These are phyloP conservation scores for Trichosphaerium sp. DNA, from an alignment of 78 protist species.

Conservation along the genomic window DNA sequence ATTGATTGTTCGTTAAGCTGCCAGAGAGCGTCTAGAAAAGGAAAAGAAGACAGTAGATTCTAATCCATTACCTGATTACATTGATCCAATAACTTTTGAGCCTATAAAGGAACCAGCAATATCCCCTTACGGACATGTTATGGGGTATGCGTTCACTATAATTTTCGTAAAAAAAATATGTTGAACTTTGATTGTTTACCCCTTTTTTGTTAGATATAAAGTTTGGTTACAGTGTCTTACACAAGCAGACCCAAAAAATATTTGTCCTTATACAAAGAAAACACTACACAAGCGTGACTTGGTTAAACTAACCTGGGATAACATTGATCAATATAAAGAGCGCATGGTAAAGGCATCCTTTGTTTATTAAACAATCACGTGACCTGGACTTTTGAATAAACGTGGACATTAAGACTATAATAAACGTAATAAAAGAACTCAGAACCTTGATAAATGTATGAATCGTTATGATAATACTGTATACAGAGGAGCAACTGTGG, in stretches of 20 bases:
- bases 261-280: slow-evolving; percentile 27
- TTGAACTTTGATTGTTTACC: neutral
- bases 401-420: no score
- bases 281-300: slow-evolving; percentile 2
- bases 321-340: slow-evolving; percentile 24
- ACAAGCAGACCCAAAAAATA: neutral
- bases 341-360: no score
- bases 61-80: slow-evolving; percentile 37
- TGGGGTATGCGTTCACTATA: neutral
- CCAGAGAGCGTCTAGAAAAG: neutral
- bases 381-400: no score
- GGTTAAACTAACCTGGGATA: slow-evolving; percentile 20
- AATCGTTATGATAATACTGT: no score
- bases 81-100: slow-evolving; percentile 32
- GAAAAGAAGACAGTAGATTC: neutral
- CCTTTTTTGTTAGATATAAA: slow-evolving; percentile 2
- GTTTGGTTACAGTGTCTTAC: slow-evolving; percentile 14
- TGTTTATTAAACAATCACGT: no score
- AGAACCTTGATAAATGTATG: no score
- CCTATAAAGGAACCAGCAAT: slow-evolving; percentile 30
- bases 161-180: neutral
- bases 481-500: no score
- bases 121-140: slow-evolving; percentile 44
- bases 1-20: neutral
- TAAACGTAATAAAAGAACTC: no score